phyloP scores from a whole-genome alignment of 1,284 basidiomycete species.

The Pseudozyma sp. region DNA sequence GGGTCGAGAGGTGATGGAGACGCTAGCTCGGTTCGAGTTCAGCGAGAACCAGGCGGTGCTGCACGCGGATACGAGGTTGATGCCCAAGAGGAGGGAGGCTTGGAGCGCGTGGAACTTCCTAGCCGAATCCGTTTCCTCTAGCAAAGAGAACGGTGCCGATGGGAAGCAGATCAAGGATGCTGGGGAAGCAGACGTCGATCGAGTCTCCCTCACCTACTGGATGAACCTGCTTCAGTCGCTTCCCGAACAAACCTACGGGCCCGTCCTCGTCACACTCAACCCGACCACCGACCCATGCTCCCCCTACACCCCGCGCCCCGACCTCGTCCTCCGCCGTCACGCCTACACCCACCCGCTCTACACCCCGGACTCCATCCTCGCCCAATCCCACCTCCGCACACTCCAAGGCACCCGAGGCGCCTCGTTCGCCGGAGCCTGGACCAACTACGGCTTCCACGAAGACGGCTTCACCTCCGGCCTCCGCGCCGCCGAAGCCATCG shows the following conservation, averaged over 20 bases:
- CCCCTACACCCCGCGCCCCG: conserved; percentile 37
- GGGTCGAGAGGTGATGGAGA: conserved; percentile 75
- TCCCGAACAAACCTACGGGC: conserved; percentile 74
- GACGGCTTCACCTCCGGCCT: conserved; percentile 78
- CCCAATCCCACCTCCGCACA: conserved; percentile 73
- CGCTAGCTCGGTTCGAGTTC: conserved; percentile 71
- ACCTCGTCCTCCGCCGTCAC: conserved; percentile 72
- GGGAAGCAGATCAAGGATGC: conserved; percentile 12
- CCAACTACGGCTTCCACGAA: conserved; percentile 81
- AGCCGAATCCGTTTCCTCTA: conserved; percentile 33
- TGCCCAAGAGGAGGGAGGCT: conserved; percentile 50
- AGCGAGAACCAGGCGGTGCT: conserved; percentile 78
- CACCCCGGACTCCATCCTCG: conserved; percentile 70
- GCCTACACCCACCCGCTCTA: conserved; percentile 78
- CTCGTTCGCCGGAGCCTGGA: conserved; percentile 82
- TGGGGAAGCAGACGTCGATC: conserved; percentile 38
- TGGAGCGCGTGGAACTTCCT: conserved; percentile 64
- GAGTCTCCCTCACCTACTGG: conserved; percentile 72
- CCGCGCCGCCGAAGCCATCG: conserved; percentile 64
- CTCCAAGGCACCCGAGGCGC: conserved; percentile 77
- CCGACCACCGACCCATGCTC: conserved; percentile 70
- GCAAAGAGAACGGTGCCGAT: conserved; percentile 9
- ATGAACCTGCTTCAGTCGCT: conserved; percentile 85
- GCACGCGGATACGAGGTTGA: conserved; percentile 72
- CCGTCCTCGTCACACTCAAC: conserved; percentile 79